Conservation (phyloP, 2,329 filamentous ascomycete species). For the Scytalidium sp. region DNA sequence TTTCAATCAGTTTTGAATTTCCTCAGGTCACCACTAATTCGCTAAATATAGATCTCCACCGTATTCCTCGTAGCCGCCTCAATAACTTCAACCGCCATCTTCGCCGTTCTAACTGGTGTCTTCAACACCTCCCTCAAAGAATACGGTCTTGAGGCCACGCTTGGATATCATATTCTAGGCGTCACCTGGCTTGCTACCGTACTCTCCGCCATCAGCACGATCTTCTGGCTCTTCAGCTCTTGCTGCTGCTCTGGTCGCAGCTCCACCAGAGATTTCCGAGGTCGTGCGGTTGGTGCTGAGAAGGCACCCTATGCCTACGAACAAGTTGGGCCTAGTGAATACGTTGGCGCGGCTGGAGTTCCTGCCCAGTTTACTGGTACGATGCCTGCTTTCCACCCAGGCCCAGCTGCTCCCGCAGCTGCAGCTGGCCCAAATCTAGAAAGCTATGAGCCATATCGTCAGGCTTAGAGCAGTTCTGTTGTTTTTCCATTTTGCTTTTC, state of each 20-base stretch:
- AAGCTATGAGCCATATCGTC: neutral
- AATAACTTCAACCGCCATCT: conserved; percentile 55
- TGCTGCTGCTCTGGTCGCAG: conserved; percentile 67
- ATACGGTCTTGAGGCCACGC: conserved; percentile 63
- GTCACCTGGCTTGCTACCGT: conserved; percentile 68
- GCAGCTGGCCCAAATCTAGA: neutral
- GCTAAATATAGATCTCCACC: neutral
- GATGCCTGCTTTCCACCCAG: too few species aligned
- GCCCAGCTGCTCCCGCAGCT: neutral
- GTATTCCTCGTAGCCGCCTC: conserved; percentile 42
- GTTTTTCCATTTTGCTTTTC: too few species aligned
- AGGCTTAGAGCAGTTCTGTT: too few species aligned
- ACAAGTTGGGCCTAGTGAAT: neutral
- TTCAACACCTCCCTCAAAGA: conserved; percentile 63
- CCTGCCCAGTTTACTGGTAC: too few species aligned
- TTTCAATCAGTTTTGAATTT: too few species aligned
- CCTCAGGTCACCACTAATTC: too few species aligned
- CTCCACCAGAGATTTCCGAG: conserved; percentile 6
- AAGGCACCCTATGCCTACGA: conserved; percentile 2
- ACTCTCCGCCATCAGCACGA: conserved; percentile 70
- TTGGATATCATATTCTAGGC: conserved; percentile 44
- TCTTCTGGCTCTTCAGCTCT: conserved; percentile 87
- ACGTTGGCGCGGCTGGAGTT: neutral
- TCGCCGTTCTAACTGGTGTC: conserved; percentile 64
- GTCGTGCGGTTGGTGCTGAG: conserved; percentile 13